Conservation (phyloP, 441 rosid species). For the Dalechampia spathulata region DNA sequence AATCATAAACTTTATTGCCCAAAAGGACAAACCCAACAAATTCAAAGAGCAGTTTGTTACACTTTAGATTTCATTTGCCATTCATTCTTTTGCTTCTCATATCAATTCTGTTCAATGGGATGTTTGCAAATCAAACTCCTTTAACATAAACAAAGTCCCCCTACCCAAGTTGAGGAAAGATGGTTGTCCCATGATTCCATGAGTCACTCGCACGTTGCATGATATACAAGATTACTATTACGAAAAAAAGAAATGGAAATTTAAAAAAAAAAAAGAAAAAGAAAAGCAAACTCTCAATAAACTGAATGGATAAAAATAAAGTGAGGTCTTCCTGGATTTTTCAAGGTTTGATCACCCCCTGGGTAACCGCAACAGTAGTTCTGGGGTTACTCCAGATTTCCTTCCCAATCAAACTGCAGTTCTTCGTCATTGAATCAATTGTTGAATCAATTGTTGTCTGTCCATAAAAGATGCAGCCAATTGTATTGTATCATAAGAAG, state of each 20-base stretch:
- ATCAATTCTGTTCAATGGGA: neutral
- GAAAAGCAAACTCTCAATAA: slow-evolving; percentile 10
- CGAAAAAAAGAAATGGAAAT: neutral
- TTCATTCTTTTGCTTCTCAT: neutral
- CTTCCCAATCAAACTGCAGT: slow-evolving; percentile 9
- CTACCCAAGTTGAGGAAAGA: slow-evolving; percentile 3
- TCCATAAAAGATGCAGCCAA: slow-evolving; percentile 8
- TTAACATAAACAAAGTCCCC: neutral
- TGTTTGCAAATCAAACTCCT: neutral
- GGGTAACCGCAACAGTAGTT: slow-evolving; percentile 10
- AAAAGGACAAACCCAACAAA: neutral
- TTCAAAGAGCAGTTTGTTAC: neutral
- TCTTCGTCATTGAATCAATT: slow-evolving; percentile 13
- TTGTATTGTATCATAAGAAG: slow-evolving; percentile 49
- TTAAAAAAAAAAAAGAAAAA: neutral
- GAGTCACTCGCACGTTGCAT: neutral
- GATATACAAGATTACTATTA: slow-evolving; percentile 11
- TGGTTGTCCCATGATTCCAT: neutral
- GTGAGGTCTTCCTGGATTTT: slow-evolving; percentile 10
- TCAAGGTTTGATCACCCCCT: slow-evolving; percentile 10
- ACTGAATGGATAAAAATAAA: slow-evolving; percentile 8
- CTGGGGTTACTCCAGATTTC: slow-evolving; percentile 7
- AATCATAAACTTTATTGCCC: neutral
- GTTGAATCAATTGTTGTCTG: neutral
- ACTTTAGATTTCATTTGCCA: neutral